phyloP scores from a whole-genome alignment of 352 stramenopile genomes.

The Phytophthora rubi region DNA sequence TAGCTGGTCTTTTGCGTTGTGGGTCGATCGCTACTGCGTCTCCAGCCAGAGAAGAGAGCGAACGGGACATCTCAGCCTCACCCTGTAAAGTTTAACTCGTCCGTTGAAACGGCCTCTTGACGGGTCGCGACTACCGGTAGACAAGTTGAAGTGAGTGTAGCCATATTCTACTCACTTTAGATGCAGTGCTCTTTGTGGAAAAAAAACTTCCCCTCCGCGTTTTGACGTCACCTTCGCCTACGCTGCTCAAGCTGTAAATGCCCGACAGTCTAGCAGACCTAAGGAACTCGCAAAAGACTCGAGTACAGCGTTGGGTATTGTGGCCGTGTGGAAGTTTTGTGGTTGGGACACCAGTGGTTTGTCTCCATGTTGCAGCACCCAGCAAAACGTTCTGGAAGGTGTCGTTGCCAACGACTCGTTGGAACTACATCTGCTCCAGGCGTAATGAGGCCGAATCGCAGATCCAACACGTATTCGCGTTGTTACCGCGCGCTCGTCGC shows the following conservation, averaged over 20 bases:
- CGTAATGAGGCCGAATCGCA: not conserved
- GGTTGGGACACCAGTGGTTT: conserved; percentile 24
- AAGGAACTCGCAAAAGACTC: not conserved
- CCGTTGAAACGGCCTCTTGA: conserved; percentile 13
- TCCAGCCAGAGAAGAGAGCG: not conserved
- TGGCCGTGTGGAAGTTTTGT: not conserved
- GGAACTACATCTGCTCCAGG: not conserved
- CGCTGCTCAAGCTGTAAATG: not conserved
- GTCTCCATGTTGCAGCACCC: conserved; percentile 24
- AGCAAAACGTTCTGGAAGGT: conserved; percentile 15
- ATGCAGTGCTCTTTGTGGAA: no score
- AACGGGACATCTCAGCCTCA: conserved; percentile 12
- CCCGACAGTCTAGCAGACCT: not conserved
- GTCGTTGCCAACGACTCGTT: not conserved
- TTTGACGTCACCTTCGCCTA: conserved; percentile 14
- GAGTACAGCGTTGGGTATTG: not conserved
- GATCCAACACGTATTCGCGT: no score
- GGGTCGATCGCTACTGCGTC: conserved; percentile 1
- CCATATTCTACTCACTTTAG: conserved; percentile 1
- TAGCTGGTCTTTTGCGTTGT: conserved; percentile 33
- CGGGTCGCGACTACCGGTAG: not conserved
- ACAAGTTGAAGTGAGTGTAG: conserved; percentile 27
- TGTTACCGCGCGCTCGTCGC: no score
- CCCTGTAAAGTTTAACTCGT: conserved; percentile 13
- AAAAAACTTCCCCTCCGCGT: not conserved